A percentile compares a stretch with the other conserved stretches of the same genome.
Conservation (phyloP, 805 yeast genomes). For the Sugiyamaella marilandica region DNA sequence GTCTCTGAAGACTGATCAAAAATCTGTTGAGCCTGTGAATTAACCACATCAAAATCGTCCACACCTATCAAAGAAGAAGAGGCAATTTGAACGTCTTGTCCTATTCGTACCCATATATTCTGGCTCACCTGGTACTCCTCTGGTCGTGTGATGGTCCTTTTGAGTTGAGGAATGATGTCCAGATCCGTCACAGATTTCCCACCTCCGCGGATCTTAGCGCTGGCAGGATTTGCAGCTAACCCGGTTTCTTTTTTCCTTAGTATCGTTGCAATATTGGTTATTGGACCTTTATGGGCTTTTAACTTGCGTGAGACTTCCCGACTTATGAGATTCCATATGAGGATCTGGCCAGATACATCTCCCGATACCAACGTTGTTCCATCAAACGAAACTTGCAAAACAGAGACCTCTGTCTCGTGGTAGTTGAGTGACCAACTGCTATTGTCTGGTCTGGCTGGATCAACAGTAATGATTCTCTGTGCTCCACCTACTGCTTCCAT, state of each 20-base stretch:
- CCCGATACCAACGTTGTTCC: constrained; percentile 72
- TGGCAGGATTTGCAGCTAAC: background rate
- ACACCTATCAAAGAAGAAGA: background rate
- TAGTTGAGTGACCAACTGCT: constrained; percentile 18
- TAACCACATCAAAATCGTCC: constrained; percentile 7
- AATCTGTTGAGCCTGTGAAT: constrained; percentile 7
- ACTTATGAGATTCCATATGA: constrained; percentile 54
- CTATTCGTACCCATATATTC: constrained; percentile 20
- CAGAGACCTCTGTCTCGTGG: constrained; percentile 41
- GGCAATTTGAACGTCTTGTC: background rate
- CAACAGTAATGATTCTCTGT: constrained; percentile 44
- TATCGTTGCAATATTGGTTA: constrained; percentile 18
- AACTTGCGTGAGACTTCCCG: constrained; percentile 31
- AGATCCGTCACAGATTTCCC: constrained; percentile 7
- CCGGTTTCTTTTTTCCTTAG: constrained; percentile 1
- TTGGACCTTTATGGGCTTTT: constrained; percentile 24
- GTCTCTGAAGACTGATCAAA: constrained; percentile 10
- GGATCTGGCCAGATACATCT: constrained; percentile 63
- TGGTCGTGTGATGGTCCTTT: constrained; percentile 21
- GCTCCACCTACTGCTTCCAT: constrained; percentile 61
- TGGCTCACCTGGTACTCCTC: constrained; percentile 12
- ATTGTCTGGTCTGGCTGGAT: constrained; percentile 16
- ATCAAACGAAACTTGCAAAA: constrained; percentile 61
- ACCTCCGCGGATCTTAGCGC: constrained; percentile 5
- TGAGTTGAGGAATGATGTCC: constrained; percentile 26